Evolutionary conservation across 106 monocot species (phyloP).

Genomic region (Dendrobium catenatum): DNA sequence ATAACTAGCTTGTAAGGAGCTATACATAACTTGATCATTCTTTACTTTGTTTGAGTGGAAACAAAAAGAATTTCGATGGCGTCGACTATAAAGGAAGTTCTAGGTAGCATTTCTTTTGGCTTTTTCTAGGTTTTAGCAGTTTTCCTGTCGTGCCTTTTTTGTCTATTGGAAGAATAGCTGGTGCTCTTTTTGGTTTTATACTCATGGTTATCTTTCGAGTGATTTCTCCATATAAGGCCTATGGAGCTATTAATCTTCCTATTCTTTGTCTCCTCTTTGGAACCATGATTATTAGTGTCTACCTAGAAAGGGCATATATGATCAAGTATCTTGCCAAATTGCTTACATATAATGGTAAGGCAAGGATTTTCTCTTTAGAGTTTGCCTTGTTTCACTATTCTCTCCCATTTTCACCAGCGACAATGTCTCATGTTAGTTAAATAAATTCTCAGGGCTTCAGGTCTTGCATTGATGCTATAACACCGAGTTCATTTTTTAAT

Average conservation of each 20-base stretch:
- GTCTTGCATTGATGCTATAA: neutral
- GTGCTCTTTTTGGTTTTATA: slow-evolving; percentile 35
- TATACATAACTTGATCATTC: too few relatives aligned
- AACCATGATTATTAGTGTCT: slow-evolving; percentile 43
- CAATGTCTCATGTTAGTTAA: slow-evolving; percentile 20
- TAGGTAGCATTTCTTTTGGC: slow-evolving; percentile 38
- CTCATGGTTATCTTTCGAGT: slow-evolving; percentile 47
- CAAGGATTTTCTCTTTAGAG: slow-evolving; percentile 36
- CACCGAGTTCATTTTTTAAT: neutral
- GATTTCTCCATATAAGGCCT: slow-evolving; percentile 39
- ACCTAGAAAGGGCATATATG: slow-evolving; percentile 44
- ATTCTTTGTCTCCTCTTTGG: slow-evolving; percentile 58
- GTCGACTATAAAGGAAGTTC: slow-evolving; percentile 15
- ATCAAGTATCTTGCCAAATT: slow-evolving; percentile 33
- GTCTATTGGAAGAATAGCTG: slow-evolving; percentile 42
- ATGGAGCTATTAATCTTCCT: slow-evolving; percentile 37
- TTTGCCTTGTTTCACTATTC: slow-evolving; percentile 30
- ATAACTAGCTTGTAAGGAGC: too few relatives aligned
- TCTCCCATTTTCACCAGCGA: slow-evolving; percentile 22
- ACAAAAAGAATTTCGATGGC: slow-evolving; percentile 11
- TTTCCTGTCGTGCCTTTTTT: slow-evolving; percentile 45
- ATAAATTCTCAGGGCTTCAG: neutral
- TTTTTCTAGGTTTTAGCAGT: slow-evolving; percentile 52
- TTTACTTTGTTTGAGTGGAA: too few relatives aligned
- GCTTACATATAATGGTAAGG: slow-evolving; percentile 32